Conservation (phyloP, 345 rosid genomes). For the Bruguiera gymnorhiza region DNA sequence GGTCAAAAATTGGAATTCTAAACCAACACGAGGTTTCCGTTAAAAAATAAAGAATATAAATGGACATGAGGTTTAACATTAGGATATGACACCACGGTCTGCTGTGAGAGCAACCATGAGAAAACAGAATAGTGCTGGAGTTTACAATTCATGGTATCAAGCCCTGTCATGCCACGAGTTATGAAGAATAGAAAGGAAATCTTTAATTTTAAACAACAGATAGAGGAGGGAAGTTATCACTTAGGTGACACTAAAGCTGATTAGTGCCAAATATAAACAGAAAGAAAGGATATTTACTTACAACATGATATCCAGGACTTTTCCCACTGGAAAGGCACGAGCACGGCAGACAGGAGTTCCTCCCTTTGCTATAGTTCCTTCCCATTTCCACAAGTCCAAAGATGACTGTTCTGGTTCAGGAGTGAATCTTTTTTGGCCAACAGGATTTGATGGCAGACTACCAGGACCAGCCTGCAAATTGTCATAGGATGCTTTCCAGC, state of each 20-base stretch:
- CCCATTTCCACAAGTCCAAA: conserved; percentile 93
- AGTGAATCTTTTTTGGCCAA: conserved; percentile 55
- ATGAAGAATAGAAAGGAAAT: neutral
- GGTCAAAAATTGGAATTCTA: too few species aligned
- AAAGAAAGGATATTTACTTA: conserved; percentile 40
- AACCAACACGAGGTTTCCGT: too few species aligned
- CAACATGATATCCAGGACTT: conserved; percentile 74
- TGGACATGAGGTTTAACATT: too few species aligned
- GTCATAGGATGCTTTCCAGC: conserved; percentile 50
- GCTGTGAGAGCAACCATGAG: too few species aligned
- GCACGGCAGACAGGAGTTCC: conserved; percentile 91
- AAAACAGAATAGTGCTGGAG: neutral
- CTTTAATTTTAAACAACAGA: neutral
- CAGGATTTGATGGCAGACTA: conserved; percentile 36
- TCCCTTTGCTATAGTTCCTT: conserved; percentile 93
- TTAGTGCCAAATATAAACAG: neutral
- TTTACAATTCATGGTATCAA: neutral
- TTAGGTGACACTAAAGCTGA: neutral
- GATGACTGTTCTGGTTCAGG: conserved; percentile 56
- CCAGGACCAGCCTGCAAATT: conserved; percentile 41
- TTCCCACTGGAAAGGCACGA: conserved; percentile 92
- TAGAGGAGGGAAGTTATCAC: neutral
- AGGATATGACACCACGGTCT: too few species aligned
- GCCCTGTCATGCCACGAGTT: neutral
- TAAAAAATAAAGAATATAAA: too few species aligned